Evolutionary conservation across 345 rosid genomes (phyloP).

Genomic region (Geranium rotundifolium): DNA sequence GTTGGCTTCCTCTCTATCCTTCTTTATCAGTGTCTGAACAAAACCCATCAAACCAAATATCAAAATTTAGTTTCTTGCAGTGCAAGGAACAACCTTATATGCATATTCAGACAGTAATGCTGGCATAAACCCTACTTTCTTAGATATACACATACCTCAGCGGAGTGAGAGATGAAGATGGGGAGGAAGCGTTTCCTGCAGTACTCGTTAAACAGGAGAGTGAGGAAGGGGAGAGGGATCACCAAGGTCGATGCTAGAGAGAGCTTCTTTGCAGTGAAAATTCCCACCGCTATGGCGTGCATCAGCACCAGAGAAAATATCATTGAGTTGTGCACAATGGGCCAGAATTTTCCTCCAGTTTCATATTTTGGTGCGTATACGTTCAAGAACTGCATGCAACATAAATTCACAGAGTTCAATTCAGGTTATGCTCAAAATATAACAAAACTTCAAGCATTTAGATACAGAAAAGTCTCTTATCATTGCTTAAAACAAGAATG

Average conservation of each 20-base stretch:
- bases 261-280: constrained; percentile 71
- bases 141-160: constrained; percentile 44
- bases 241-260: constrained; percentile 54
- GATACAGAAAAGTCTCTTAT: neutral
- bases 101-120: too few relatives aligned
- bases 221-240: constrained; percentile 66
- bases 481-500: neutral
- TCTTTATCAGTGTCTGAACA: constrained; percentile 55
- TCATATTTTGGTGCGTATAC: constrained; percentile 82
- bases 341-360: constrained; percentile 94
- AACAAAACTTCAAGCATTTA: constrained; percentile 1
- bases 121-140: too few relatives aligned
- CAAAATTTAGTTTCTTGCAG: neutral
- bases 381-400: constrained; percentile 57
- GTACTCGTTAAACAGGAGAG: constrained; percentile 90
- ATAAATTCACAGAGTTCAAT: constrained; percentile 5
- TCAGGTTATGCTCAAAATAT: neutral
- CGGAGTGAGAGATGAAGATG: constrained; percentile 57
- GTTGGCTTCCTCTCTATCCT: constrained; percentile 53
- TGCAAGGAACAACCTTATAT: neutral
- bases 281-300: constrained; percentile 84
- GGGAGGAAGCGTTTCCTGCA: constrained; percentile 95
- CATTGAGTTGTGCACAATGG: constrained; percentile 79
- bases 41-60: constrained; percentile 1
- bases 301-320: constrained; percentile 81